Evolutionary conservation across 305 asterid genomes (phyloP).

Genomic region (Rubia peregrina): DNA sequence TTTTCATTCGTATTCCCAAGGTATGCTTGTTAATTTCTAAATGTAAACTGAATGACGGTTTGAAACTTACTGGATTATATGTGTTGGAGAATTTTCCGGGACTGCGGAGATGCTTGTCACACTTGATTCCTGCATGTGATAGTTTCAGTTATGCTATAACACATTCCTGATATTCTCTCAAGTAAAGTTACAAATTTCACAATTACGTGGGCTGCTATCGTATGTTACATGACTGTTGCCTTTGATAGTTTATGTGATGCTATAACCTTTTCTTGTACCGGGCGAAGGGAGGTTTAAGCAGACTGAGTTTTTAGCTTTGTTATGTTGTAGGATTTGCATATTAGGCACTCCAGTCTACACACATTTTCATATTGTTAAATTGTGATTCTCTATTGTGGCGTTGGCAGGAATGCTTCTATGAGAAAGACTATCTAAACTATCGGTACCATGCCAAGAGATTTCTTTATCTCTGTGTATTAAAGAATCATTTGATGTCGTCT

Average conservation of each 20-base stretch:
- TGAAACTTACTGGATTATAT: not conserved
- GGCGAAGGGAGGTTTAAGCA: not conserved
- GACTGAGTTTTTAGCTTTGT: too few species aligned
- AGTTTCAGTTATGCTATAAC: not conserved
- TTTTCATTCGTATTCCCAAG: constrained; percentile 81
- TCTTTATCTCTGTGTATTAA: constrained; percentile 79
- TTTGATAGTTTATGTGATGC: not conserved
- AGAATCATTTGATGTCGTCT: constrained; percentile 54
- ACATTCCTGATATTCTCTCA: not conserved
- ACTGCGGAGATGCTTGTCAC: not conserved
- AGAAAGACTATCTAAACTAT: constrained; percentile 85
- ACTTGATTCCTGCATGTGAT: not conserved
- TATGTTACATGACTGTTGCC: not conserved
- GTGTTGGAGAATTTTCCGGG: not conserved
- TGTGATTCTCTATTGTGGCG: constrained; percentile 30
- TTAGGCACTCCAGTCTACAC: constrained; percentile 7
- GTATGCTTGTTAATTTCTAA: constrained; percentile 24
- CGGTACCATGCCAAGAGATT: constrained; percentile 93
- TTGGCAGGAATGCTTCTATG: constrained; percentile 93
- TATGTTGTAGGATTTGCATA: not conserved
- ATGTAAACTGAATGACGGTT: not conserved
- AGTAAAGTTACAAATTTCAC: not conserved
- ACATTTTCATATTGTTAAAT: constrained; percentile 7
- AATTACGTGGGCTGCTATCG: not conserved
- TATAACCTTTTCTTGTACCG: not conserved